phyloP scores from a whole-genome alignment of 2,329 filamentous ascomycete species.

The Cladorrhinum sp. region DNA sequence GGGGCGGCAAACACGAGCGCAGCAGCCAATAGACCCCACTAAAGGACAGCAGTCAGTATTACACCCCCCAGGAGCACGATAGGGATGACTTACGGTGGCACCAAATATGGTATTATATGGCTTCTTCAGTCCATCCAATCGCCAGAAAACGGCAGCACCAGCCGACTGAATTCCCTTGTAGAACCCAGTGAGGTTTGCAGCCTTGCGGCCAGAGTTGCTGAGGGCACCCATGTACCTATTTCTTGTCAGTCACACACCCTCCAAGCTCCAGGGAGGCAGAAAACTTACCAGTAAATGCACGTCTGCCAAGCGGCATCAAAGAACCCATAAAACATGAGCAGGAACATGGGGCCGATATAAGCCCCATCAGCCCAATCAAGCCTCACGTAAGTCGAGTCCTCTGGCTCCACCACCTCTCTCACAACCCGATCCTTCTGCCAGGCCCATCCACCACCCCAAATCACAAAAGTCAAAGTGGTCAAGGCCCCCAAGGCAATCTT shows the following conservation, averaged over 20 bases:
- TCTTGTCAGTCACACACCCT: not conserved
- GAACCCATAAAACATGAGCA: slow-evolving; percentile 88
- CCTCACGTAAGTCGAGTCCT: slow-evolving; percentile 24
- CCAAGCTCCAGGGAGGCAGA: slow-evolving; percentile 26
- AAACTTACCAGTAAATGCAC: slow-evolving; percentile 84
- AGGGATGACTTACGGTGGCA: slow-evolving; percentile 41
- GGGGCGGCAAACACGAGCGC: slow-evolving; percentile 75
- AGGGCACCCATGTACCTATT: slow-evolving; percentile 84
- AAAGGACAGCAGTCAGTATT: slow-evolving; percentile 3
- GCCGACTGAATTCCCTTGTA: slow-evolving; percentile 71
- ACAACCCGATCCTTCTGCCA: slow-evolving; percentile 64
- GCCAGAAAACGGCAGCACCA: slow-evolving; percentile 73
- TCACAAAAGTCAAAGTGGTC: slow-evolving; percentile 66
- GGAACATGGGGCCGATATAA: slow-evolving; percentile 77
- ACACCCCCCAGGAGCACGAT: too few relatives aligned
- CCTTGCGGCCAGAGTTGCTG: slow-evolving; percentile 86
- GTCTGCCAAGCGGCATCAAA: slow-evolving; percentile 92
- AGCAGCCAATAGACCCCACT: slow-evolving; percentile 74
- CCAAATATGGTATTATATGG: slow-evolving; percentile 71
- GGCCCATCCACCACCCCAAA: slow-evolving; percentile 81
- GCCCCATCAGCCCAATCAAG: slow-evolving; percentile 65
- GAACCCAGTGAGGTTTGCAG: slow-evolving; percentile 77
- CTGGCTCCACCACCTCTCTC: slow-evolving; percentile 38
- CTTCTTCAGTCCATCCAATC: slow-evolving; percentile 60
- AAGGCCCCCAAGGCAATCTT: slow-evolving; percentile 61